Conservation (phyloP, 192 early-diverging fungal genomes). For the Chytriomyces sp. region DNA sequence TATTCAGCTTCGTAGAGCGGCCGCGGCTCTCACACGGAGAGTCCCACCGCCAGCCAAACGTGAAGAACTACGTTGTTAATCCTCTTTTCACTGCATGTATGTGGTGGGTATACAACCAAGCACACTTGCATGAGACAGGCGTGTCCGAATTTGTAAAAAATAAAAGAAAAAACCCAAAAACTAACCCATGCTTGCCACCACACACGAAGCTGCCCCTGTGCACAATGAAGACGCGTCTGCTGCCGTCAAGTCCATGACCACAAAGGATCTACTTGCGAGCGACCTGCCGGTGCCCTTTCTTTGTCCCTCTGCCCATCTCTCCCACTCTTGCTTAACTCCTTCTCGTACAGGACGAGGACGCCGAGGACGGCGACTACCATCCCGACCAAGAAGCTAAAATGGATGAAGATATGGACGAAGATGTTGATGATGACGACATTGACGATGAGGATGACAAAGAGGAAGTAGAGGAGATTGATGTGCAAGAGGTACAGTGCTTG, state of each 20-base stretch:
- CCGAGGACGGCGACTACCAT: slow-evolving; percentile 22
- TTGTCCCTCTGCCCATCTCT: neutral
- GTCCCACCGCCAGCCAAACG: too few relatives aligned
- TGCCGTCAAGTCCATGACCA: slow-evolving; percentile 18
- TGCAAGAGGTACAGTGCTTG: neutral
- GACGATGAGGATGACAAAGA: slow-evolving; percentile 9
- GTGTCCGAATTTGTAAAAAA: neutral
- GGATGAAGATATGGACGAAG: neutral
- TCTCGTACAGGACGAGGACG: slow-evolving; percentile 16
- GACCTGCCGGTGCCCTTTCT: slow-evolving; percentile 14
- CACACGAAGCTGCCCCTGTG: neutral
- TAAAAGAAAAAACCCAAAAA: neutral
- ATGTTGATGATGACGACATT: neutral
- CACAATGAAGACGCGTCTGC: neutral
- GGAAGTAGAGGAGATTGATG: slow-evolving; percentile 17
- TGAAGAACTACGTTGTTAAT: too few relatives aligned
- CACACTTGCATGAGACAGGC: neutral
- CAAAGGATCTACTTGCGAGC: slow-evolving; percentile 11
- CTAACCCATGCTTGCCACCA: slow-evolving; percentile 16
- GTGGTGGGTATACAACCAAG: too few relatives aligned
- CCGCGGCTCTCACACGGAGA: too few relatives aligned
- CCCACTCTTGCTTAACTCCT: neutral
- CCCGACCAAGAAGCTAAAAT: neutral
- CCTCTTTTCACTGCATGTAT: too few relatives aligned
- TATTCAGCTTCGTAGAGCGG: too few relatives aligned